Evolutionary conservation across 208 protist genomes (phyloP), one percentile per base, ranked within the genome.

Genomic region (Herpetomonas samuelpessoai): DNA sequence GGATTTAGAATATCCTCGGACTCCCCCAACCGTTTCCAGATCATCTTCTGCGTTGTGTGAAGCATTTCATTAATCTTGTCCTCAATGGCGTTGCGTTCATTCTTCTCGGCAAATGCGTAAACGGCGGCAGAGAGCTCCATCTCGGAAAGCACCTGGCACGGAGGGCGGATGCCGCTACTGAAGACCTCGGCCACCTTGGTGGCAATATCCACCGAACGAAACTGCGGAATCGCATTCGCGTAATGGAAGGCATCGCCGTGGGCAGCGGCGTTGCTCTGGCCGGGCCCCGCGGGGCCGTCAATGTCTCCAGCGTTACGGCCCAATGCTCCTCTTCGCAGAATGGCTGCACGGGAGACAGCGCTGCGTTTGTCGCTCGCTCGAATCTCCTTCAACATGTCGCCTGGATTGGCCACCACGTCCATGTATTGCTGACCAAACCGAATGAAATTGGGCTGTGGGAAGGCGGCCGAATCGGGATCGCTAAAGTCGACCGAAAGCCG

Each of bases 381-480:
- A 16, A 95, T 57, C 7, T 81, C 76, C 26, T 76, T 74, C 24
- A 96, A 72, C 38, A 96, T 38, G 41, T 92, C 85, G 12, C 73
- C 76, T 14, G 91, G 85, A 63, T 96, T 96, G 18, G 83, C 91
- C 28, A 92, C 76, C 1, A 92, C 86, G 35, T 92, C 91, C 68
- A 92, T 86, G 68, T 92, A 96, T 59, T 92, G 80, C 73, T 94
- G 87, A 0, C 91, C 91, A 65, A 96, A 93, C n/a, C 91, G 91
- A 35, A 88, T 86, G 29, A 79, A 61, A 57, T 94, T 92, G 2
- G 87, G 85, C 68, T 93, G 83, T 45, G 91, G 91, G 62, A 88
- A 96, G 22, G 80, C 84, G 27, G 79, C 77, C 3, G 76, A 87
- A 19, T 77, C 76, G 7, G 78, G 70, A 45, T 91, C 83, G 19